Percentiles rank a stretch among this genome's conserved stretches.
These are phyloP conservation scores for Penicillium sp. DNA, from an alignment of 2,329 filamentous ascomycete species.

Conservation along the genomic window DNA sequence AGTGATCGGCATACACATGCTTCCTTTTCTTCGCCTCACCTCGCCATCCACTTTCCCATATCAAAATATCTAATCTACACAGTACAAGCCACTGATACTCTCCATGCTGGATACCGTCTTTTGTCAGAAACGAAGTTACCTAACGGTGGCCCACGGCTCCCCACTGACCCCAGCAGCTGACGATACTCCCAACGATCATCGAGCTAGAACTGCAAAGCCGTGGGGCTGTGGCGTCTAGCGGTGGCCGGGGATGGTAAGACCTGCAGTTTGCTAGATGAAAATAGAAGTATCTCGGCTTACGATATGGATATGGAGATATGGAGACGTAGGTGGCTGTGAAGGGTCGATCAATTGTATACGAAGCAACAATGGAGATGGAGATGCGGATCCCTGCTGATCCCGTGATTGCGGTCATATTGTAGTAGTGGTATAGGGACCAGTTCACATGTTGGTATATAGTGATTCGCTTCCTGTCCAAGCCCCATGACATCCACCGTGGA, in stretches of 20 bases:
- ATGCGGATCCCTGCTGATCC: not conserved
- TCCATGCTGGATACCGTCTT: not conserved
- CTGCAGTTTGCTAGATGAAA: not conserved
- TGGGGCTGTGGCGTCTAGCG: conserved; percentile 13
- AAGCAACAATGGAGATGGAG: not conserved
- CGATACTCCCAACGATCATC: not conserved
- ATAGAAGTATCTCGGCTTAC: not conserved
- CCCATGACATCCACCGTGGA: not conserved
- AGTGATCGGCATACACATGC: not conserved
- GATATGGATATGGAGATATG: not conserved
- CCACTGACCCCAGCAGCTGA: not conserved
- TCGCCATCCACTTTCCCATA: not conserved
- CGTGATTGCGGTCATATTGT: not conserved
- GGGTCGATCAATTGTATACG: not conserved
- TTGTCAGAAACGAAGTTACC: conserved; percentile 5
- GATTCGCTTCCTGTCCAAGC: not conserved
- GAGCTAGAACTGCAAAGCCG: not conserved
- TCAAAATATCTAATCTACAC: not conserved
- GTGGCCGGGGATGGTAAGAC: not conserved
- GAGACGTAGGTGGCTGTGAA: not conserved
- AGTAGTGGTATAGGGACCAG: not conserved
- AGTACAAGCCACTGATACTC: not conserved
- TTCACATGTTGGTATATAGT: no score
- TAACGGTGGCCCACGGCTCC: conserved; percentile 11
- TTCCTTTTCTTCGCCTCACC: not conserved